These are phyloP conservation scores for Licmophora abbreviata DNA, from an alignment of 108 stramenopile genomes.

Conservation along the genomic window DNA sequence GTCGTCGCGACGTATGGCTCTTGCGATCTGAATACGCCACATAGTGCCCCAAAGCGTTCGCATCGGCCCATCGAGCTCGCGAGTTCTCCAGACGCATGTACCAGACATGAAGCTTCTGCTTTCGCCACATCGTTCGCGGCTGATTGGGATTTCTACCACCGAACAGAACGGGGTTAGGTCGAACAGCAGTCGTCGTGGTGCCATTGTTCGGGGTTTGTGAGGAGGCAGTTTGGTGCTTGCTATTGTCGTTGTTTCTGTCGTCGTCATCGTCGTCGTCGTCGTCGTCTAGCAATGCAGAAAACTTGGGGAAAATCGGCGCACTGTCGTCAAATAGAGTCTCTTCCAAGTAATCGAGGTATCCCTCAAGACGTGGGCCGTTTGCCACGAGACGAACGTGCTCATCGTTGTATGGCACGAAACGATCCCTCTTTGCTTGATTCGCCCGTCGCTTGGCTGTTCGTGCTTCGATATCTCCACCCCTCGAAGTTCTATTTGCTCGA, in stretches of 20 bases:
- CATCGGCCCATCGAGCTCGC: slow-evolving; percentile 2
- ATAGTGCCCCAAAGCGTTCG: neutral
- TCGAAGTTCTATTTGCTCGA: slow-evolving; percentile 6
- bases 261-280: neutral
- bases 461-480: neutral
- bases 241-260: slow-evolving; percentile 3
- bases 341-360: slow-evolving; percentile 42
- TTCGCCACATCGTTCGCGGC: neutral
- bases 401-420: slow-evolving; percentile 34
- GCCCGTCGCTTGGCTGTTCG: neutral
- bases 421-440: slow-evolving; percentile 1
- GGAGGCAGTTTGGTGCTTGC: no score
- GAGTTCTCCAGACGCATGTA: neutral
- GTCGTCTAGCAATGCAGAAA: slow-evolving; percentile 7
- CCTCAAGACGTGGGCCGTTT: slow-evolving; percentile 28
- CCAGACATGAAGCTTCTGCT: neutral
- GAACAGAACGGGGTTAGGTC: neutral
- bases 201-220: no score
- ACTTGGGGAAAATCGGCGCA: slow-evolving; percentile 3
- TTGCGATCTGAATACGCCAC: neutral
- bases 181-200: neutral
- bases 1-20: neutral
- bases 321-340: slow-evolving; percentile 16
- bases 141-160: slow-evolving; percentile 7
- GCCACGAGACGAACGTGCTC: slow-evolving; percentile 25